These are phyloP conservation scores for Lophiotrema nucula DNA, from an alignment of 495 filamentous ascomycete species.

Conservation along the genomic window DNA sequence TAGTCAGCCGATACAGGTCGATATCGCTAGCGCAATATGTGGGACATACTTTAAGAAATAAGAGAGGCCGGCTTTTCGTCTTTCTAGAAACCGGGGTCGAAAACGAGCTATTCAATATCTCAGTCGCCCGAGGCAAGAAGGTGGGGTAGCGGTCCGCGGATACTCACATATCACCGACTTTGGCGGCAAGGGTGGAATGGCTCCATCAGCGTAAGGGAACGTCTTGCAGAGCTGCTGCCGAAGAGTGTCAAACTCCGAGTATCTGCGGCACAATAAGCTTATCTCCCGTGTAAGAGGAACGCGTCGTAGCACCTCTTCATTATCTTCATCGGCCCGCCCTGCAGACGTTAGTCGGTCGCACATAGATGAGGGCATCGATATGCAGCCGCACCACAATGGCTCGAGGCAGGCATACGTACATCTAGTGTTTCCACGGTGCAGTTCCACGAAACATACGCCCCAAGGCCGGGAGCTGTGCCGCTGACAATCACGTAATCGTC, in stretches of 20 bases:
- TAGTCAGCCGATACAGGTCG: constrained; percentile 23
- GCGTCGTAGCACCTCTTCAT: constrained; percentile 52
- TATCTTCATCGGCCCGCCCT: constrained; percentile 62
- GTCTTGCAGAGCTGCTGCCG: constrained; percentile 57
- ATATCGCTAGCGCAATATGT: constrained; percentile 12
- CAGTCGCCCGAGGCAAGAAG: constrained; percentile 4
- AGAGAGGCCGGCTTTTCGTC: constrained; percentile 60
- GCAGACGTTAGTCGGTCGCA: constrained; percentile 19
- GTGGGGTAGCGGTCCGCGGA: constrained; percentile 16
- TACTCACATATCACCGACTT: constrained; percentile 69
- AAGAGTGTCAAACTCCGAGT: constrained; percentile 70
- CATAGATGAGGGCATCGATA: background rate
- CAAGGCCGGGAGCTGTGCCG: constrained; percentile 60
- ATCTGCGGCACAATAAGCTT: constrained; percentile 45
- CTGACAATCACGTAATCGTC: constrained; percentile 66
- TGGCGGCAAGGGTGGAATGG: constrained; percentile 65
- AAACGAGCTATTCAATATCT: constrained; percentile 55
- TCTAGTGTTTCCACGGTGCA: constrained; percentile 68
- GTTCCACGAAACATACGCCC: constrained; percentile 74
- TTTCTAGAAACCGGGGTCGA: constrained; percentile 66
- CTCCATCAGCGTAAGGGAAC: constrained; percentile 64
- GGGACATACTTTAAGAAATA: constrained; percentile 69
- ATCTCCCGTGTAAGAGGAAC: background rate
- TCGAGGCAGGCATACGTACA: constrained; percentile 48
- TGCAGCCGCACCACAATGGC: constrained; percentile 5